Conservation (phyloP, 2,329 filamentous ascomycete species). For the Colletotrichum somersetense region DNA sequence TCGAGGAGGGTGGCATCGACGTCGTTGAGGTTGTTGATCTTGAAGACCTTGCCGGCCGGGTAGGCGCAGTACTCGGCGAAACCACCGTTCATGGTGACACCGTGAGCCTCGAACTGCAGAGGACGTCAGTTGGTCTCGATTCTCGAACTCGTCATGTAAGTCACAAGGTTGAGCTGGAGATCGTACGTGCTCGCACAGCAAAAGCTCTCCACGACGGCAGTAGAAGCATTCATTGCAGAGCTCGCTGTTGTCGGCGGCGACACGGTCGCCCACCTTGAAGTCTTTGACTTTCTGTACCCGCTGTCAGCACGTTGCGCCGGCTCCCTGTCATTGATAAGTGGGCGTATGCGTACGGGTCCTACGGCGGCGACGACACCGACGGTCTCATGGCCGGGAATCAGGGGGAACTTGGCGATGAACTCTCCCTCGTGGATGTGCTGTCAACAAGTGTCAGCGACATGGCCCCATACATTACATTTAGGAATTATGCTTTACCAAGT, state of each 20-base stretch:
- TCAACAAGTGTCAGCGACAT: conserved; percentile 37
- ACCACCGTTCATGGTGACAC: conserved; percentile 76
- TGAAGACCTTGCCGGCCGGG: conserved; percentile 69
- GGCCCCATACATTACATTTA: background rate
- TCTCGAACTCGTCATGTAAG: conserved; percentile 5
- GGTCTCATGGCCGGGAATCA: conserved; percentile 77
- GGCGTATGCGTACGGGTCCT: conserved; percentile 53
- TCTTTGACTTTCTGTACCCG: conserved; percentile 65
- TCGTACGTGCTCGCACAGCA: conserved; percentile 73
- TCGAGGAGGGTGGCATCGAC: conserved; percentile 79
- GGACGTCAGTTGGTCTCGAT: conserved; percentile 25
- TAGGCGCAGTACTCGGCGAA: conserved; percentile 77
- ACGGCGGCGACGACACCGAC: conserved; percentile 73
- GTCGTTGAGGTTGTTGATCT: conserved; percentile 73
- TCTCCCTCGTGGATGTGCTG: conserved; percentile 76
- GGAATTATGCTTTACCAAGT: conserved; percentile 49
- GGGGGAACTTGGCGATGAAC: conserved; percentile 73
- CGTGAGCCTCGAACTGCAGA: conserved; percentile 71
- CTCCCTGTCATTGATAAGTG: background rate
- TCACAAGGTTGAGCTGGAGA: background rate
- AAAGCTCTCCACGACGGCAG: conserved; percentile 75
- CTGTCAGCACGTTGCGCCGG: conserved; percentile 2
- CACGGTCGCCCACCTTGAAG: conserved; percentile 72
- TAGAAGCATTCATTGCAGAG: conserved; percentile 81
- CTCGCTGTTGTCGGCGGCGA: conserved; percentile 74